Base-by-base conservation (phyloP, 2,329 filamentous ascomycete species). In the Pseudogymnoascus sp. region DNA sequence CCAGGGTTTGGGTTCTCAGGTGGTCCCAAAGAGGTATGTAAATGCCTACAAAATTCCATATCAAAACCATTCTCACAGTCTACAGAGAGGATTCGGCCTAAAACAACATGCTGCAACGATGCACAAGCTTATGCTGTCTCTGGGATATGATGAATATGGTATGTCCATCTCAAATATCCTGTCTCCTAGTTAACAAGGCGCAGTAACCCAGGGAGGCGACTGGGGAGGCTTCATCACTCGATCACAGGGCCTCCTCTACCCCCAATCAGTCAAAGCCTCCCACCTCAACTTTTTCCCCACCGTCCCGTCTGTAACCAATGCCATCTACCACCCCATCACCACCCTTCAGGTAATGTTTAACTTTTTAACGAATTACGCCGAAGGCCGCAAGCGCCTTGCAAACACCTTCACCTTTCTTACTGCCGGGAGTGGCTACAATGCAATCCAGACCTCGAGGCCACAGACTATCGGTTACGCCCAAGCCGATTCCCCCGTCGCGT, bases 381-480 rank as follows among this genome's bases (percentile, higher is more conserved):
- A 61, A 61, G 21, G 33, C n/a, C 33, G 38, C 33, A 40, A 14
- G 35, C 59, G 59, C 35, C 59, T 61, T 35, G 35, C 38, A 4
- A 8, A 19, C 26, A 40, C 35, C 19, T 38, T 6, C 59, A 19
- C 13, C 35, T 70, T 82, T 3, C 76, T 75, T 31, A 79, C 86
- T 5, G 76, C 75, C 0, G 62, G 73, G 75, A 82, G 66, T 13
- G 61, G 61, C 24, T 62, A 62, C 24, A 44, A 8, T n/a, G 8
- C 6, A 26, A 47, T 62, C 24, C 87, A 89, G 70, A 74, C 74
- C 35, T 91, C 86, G 0, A 86, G 86, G 65, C 90, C 90, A 0
- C 83, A 89, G 61, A 93, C 90, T 0, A 70, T 93, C 0, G 86
- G 86, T 0, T 90, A 89, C 69, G 84, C 79, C 0, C 78, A 93